A percentile compares a stretch with the other conserved stretches of the same genome.
These are phyloP conservation scores for Naganishia sp. DNA, from an alignment of 1,284 basidiomycete species.

Conservation along the genomic window DNA sequence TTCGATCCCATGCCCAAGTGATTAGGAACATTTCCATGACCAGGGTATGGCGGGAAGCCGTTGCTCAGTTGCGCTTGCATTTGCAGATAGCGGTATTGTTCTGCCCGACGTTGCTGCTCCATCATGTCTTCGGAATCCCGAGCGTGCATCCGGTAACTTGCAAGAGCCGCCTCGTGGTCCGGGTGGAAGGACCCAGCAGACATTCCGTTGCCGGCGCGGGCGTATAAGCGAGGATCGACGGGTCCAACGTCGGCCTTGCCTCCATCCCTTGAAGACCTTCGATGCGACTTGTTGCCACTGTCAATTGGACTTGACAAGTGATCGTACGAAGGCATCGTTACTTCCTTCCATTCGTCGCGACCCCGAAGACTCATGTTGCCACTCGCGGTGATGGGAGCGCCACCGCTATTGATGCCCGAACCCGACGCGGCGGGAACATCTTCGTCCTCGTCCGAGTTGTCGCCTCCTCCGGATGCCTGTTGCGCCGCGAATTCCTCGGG, in stretches of 20 bases:
- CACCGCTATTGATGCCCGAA: conserved; percentile 11
- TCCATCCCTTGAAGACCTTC: not conserved
- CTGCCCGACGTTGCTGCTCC: conserved; percentile 27
- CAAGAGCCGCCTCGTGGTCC: not conserved
- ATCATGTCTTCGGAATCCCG: conserved; percentile 22
- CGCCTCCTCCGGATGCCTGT: conserved; percentile 27
- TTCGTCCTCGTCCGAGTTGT: conserved; percentile 28
- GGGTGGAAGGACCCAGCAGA: conserved; percentile 2
- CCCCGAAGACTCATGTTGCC: conserved; percentile 32
- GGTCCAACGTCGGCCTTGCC: conserved; percentile 1
- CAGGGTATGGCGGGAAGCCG: not conserved
- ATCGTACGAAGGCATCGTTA: conserved; percentile 16
- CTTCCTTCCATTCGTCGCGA: conserved; percentile 35
- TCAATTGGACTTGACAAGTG: conserved; percentile 4
- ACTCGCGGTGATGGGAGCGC: conserved; percentile 20
- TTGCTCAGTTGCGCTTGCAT: conserved; percentile 12
- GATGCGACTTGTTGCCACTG: not conserved
- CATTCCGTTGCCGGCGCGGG: not conserved
- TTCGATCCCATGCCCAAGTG: not conserved
- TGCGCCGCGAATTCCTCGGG: conserved; percentile 51
- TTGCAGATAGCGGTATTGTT: conserved; percentile 22
- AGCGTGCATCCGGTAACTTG: conserved; percentile 4
- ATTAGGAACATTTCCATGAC: not conserved
- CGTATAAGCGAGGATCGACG: conserved; percentile 17
- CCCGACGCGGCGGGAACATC: conserved; percentile 20